Percentiles rank a stretch among this genome's conserved stretches.
Conservation (phyloP, 805 yeast species). For the Ogataea populi-albae region DNA sequence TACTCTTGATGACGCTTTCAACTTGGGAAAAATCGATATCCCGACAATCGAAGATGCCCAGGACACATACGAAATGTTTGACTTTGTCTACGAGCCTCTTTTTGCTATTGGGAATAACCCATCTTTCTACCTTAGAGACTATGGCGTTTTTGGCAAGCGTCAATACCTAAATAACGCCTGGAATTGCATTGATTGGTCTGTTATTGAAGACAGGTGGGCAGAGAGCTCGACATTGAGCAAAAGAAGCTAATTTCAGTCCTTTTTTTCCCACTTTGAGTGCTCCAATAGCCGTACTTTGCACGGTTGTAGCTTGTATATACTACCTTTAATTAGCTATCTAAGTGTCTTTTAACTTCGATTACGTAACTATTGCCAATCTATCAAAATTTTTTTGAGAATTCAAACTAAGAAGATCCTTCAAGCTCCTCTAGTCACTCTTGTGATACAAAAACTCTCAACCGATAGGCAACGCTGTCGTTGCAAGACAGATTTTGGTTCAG, state of each 20-base stretch:
- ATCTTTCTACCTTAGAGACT: constrained; percentile 66
- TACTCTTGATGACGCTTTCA: constrained; percentile 9
- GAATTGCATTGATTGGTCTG: constrained; percentile 82
- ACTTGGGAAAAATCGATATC: constrained; percentile 20
- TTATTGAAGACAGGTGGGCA: constrained; percentile 48
- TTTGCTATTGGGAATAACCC: constrained; percentile 73
- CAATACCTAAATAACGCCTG: constrained; percentile 72
- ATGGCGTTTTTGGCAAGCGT: constrained; percentile 75
- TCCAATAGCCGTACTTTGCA: too few species aligned
- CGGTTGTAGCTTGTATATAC: too few species aligned
- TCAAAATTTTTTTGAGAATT: too few species aligned
- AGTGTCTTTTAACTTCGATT: too few species aligned
- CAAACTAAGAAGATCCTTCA: too few species aligned
- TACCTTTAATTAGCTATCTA: too few species aligned
- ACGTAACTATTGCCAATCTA: too few species aligned
- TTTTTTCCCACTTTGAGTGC: too few species aligned
- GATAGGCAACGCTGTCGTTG: neutral
- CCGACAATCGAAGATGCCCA: constrained; percentile 40
- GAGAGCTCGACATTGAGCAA: constrained; percentile 12
- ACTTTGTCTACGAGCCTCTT: constrained; percentile 49
- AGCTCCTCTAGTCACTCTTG: too few species aligned
- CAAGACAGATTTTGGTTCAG: neutral
- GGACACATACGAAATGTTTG: constrained; percentile 40
- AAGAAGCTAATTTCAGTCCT: constrained; percentile 1
- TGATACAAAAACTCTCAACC: neutral